Percentiles rank a stretch among this genome's conserved stretches.
phyloP scores from a whole-genome alignment of 345 rosid genomes.

The Ceriops decandra region DNA sequence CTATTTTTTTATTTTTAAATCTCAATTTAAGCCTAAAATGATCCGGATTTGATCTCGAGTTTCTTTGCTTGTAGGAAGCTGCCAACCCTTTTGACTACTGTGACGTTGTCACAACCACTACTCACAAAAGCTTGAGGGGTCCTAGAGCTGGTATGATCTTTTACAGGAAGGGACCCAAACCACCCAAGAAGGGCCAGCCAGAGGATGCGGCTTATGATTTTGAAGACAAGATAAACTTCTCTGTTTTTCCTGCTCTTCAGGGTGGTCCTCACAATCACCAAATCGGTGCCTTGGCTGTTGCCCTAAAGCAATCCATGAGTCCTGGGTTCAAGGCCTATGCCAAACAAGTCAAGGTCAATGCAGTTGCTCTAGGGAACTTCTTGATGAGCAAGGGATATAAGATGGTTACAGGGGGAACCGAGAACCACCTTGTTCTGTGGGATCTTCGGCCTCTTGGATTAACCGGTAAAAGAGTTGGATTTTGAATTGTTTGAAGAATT shows the following conservation, averaged over 20 bases:
- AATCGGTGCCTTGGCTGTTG: slow-evolving; percentile 98
- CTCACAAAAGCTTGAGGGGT: slow-evolving; percentile 99
- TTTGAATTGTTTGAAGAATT: slow-evolving; percentile 1
- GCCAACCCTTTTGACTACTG: slow-evolving; percentile 90
- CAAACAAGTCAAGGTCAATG: slow-evolving; percentile 97
- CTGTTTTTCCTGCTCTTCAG: slow-evolving; percentile 97
- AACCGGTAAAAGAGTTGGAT: slow-evolving; percentile 52
- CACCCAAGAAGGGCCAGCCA: slow-evolving; percentile 96
- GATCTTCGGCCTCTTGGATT: slow-evolving; percentile 98
- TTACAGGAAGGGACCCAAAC: slow-evolving; percentile 96
- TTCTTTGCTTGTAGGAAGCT: slow-evolving; percentile 63
- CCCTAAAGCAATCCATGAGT: slow-evolving; percentile 73
- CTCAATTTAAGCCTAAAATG: not conserved
- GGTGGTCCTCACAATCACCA: slow-evolving; percentile 99
- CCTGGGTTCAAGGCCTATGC: slow-evolving; percentile 97
- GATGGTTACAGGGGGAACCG: slow-evolving; percentile 93
- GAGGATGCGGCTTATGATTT: slow-evolving; percentile 88
- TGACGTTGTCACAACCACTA: slow-evolving; percentile 97
- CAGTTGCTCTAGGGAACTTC: slow-evolving; percentile 84
- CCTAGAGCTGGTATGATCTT: slow-evolving; percentile 99
- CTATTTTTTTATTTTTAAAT: not conserved
- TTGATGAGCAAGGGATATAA: slow-evolving; percentile 79
- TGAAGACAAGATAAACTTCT: slow-evolving; percentile 96
- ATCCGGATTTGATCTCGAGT: slow-evolving; percentile 1
- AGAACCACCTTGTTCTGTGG: slow-evolving; percentile 99